Base-by-base conservation (phyloP, 1,284 basidiomycete species). In the Rugosomyces carneus region DNA sequence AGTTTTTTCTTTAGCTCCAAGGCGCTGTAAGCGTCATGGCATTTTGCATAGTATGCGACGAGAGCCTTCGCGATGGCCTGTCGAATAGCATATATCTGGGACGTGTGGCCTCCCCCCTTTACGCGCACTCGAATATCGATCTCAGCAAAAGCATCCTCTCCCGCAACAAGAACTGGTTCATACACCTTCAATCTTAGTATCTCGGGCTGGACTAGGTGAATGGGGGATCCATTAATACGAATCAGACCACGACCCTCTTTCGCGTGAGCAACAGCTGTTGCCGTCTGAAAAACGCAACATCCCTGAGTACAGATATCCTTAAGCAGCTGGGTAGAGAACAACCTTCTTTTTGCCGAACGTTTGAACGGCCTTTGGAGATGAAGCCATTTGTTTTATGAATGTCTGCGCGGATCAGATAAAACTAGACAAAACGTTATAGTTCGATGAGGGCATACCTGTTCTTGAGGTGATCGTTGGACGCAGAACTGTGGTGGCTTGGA, bases 291-390 rank as follows among this genome's bases (percentile, higher is more conserved):
- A 26, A 3, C 21, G 9, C 5, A 29, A 29, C 11, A n/a, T 37
- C 37, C 20, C 24, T 43, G 37, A 48, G 43, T 21, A 45, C 23
- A 40, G 44, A 42, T 35, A 27, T 37, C n/a, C 15, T 9, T 21
- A 37, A 31, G 32, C 49, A 42, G 21, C 7, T 18, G n/a, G 42
- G 18, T 1, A 26, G 42, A 8, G n/a, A 44, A 67, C 80, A 56
- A 80, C 89, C 86, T 95, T 95, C 85, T 96, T 96, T 89, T 96
- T 96, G 72, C 93, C 93, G 73, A 96, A 96, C 55, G 90, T 93
- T 70, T 96, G 93, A 59, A 96, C 92, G 75, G 91, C 88, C 73
- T 89, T 88, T 59, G 70, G 69, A 68, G 82, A 72, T 58, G 84
- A 80, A 63, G 81, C 76, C 85, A 89, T 89, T 70, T 79, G 47